Evolutionary conservation across 371 early-diverging fungal genomes (phyloP).

Genomic region (Zychaea mexicana): DNA sequence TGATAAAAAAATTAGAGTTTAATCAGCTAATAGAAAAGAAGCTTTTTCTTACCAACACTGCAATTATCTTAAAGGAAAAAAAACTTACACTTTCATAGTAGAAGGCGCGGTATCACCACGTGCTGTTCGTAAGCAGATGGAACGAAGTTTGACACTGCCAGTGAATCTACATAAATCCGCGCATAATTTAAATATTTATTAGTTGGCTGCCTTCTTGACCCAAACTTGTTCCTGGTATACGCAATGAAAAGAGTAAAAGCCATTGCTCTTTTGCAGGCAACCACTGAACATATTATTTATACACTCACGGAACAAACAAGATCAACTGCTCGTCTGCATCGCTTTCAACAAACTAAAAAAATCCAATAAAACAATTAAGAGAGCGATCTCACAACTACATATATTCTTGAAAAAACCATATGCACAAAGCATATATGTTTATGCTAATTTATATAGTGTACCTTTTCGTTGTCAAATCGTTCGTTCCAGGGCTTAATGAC

Average conservation of each 20-base stretch:
- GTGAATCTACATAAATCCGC: slow-evolving; percentile 68
- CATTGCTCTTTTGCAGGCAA: no score
- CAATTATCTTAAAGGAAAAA: neutral
- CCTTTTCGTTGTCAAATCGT: slow-evolving; percentile 71
- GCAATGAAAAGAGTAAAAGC: no score
- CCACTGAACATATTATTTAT: neutral
- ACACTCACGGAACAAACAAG: slow-evolving; percentile 80
- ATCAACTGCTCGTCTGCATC: slow-evolving; percentile 93
- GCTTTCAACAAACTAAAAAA: slow-evolving; percentile 69
- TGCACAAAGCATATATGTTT: no score
- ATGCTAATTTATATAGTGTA: slow-evolving; percentile 18
- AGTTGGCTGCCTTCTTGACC: no score
- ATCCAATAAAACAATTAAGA: no score
- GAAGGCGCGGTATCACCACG: slow-evolving; percentile 70
- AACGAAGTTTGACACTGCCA: slow-evolving; percentile 87
- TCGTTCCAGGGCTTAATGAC: slow-evolving; percentile 89
- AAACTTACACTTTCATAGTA: slow-evolving; percentile 72
- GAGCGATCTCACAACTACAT: no score
- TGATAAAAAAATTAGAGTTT: neutral
- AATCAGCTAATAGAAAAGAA: no score
- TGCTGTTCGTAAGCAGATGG: slow-evolving; percentile 79
- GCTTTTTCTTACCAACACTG: no score
- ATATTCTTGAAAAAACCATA: no score
- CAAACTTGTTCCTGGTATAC: no score
- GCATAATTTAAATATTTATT: no score